These are phyloP conservation scores for Chaetomiaceae sp. DNA, from an alignment of 2,329 filamentous ascomycete genomes.

Conservation along the genomic window DNA sequence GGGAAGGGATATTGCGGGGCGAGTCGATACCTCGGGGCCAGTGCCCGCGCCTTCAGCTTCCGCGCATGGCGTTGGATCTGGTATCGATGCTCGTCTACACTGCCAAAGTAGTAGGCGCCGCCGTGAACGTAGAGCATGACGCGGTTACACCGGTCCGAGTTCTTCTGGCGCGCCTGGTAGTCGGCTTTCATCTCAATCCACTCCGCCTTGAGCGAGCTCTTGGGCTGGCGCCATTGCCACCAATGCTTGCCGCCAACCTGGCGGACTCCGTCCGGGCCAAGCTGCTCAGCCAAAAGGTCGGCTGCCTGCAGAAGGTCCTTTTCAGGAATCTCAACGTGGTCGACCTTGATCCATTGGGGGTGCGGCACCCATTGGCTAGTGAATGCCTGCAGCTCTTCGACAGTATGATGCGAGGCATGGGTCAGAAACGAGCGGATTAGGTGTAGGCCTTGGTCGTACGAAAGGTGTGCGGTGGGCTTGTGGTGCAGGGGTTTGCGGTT, in stretches of 20 bases:
- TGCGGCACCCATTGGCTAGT: constrained; percentile 87
- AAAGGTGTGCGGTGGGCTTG: constrained; percentile 83
- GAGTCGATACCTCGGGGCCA: constrained; percentile 81
- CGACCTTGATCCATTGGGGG: constrained; percentile 78
- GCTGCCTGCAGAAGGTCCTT: constrained; percentile 62
- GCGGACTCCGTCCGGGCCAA: constrained; percentile 69
- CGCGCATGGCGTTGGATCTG: constrained; percentile 94
- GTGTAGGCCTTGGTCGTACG: constrained; percentile 87
- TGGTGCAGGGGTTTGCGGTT: constrained; percentile 68
- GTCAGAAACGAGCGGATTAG: constrained; percentile 80
- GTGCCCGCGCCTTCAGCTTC: constrained; percentile 83
- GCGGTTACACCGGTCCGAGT: constrained; percentile 55
- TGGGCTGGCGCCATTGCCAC: constrained; percentile 80
- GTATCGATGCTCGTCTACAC: constrained; percentile 94
- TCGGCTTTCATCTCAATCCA: constrained; percentile 96
- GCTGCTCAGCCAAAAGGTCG: constrained; percentile 59
- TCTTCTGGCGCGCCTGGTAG: constrained; percentile 63
- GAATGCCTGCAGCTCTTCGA: constrained; percentile 90
- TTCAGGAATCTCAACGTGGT: constrained; percentile 60
- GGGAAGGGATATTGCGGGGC: constrained; percentile 94
- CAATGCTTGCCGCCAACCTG: constrained; percentile 74
- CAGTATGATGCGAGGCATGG: constrained; percentile 80
- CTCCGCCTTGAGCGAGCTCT: constrained; percentile 66
- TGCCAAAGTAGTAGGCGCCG: constrained; percentile 92
- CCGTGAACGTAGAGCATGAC: constrained; percentile 94